These are phyloP conservation scores for Sugiyamaella lignohabitans DNA, from an alignment of 805 yeast species.

Conservation along the genomic window DNA sequence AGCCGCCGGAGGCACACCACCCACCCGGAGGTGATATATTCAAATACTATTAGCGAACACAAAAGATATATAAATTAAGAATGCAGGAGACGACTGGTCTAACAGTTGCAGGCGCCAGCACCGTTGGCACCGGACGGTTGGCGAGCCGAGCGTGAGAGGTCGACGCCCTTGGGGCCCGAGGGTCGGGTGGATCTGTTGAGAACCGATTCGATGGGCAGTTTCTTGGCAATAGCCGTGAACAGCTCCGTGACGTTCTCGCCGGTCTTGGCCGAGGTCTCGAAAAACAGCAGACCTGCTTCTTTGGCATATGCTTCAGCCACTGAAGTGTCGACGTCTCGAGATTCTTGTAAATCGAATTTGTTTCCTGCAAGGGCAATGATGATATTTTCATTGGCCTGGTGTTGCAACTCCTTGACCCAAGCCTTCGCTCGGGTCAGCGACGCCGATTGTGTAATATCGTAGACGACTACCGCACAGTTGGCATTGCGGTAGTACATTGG, in stretches of 20 bases:
- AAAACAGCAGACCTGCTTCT: slow-evolving; percentile 45
- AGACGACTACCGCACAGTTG: slow-evolving; percentile 79
- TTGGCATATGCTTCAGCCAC: slow-evolving; percentile 46
- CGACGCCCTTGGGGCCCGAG: slow-evolving; percentile 31
- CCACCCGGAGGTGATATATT: too few relatives aligned
- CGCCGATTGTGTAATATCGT: slow-evolving; percentile 59
- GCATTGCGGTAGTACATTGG: slow-evolving; percentile 82
- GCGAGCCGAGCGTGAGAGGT: slow-evolving; percentile 24
- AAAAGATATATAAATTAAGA: background rate
- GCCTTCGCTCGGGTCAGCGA: slow-evolving; percentile 74
- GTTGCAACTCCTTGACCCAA: slow-evolving; percentile 89
- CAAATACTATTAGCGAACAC: background rate
- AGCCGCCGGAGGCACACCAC: too few relatives aligned
- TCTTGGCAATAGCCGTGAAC: slow-evolving; percentile 42
- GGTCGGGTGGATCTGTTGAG: slow-evolving; percentile 17
- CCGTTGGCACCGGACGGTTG: background rate
- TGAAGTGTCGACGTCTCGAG: slow-evolving; percentile 40
- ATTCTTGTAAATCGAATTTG: slow-evolving; percentile 57
- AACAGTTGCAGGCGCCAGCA: background rate
- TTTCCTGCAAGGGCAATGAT: slow-evolving; percentile 86
- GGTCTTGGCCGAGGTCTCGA: slow-evolving; percentile 64
- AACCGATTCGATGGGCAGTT: slow-evolving; percentile 40
- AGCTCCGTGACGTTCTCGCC: slow-evolving; percentile 53
- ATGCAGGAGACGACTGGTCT: background rate
- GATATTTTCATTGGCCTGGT: slow-evolving; percentile 67